phyloP scores from a whole-genome alignment of 805 yeast species.

The Candida oleophila region DNA sequence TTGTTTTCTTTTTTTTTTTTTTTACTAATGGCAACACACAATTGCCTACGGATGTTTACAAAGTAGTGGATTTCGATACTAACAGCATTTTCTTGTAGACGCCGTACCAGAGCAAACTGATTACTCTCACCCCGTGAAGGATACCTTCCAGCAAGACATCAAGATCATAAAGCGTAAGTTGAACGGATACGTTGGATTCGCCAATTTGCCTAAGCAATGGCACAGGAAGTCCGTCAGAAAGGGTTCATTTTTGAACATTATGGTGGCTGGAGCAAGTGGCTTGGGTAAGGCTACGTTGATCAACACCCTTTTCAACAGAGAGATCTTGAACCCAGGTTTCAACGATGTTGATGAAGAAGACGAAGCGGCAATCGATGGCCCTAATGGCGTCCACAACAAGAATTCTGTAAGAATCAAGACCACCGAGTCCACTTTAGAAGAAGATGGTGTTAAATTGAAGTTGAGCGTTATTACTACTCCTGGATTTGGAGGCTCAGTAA shows the following conservation, averaged over 20 bases:
- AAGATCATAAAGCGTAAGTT: constrained; percentile 79
- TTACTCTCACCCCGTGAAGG: constrained; percentile 8
- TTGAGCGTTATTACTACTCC: constrained; percentile 89
- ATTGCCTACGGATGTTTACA: not conserved
- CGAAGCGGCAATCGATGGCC: constrained; percentile 19
- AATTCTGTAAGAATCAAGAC: constrained; percentile 30
- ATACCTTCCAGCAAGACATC: constrained; percentile 33
- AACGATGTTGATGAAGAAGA: constrained; percentile 9
- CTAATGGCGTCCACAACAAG: constrained; percentile 8
- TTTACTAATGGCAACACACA: not conserved
- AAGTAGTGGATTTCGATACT: too few relatives aligned
- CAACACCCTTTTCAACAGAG: constrained; percentile 73
- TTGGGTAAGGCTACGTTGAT: constrained; percentile 91
- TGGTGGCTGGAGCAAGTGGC: constrained; percentile 91
- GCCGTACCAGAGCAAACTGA: constrained; percentile 1
- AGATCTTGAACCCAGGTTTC: constrained; percentile 22
- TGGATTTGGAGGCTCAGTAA: constrained; percentile 89
- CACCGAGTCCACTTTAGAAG: constrained; percentile 56
- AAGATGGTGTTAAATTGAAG: constrained; percentile 81
- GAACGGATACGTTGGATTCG: constrained; percentile 93
- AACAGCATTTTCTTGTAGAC: not conserved
- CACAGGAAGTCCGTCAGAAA: constrained; percentile 88
- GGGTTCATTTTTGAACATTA: constrained; percentile 84
- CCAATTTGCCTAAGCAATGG: constrained; percentile 98
- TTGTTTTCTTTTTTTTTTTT: not conserved